Percentiles rank a stretch among this genome's conserved stretches.
phyloP scores from a whole-genome alignment of 139 green algal genomes.

The Raphidocelis subcapitata region DNA sequence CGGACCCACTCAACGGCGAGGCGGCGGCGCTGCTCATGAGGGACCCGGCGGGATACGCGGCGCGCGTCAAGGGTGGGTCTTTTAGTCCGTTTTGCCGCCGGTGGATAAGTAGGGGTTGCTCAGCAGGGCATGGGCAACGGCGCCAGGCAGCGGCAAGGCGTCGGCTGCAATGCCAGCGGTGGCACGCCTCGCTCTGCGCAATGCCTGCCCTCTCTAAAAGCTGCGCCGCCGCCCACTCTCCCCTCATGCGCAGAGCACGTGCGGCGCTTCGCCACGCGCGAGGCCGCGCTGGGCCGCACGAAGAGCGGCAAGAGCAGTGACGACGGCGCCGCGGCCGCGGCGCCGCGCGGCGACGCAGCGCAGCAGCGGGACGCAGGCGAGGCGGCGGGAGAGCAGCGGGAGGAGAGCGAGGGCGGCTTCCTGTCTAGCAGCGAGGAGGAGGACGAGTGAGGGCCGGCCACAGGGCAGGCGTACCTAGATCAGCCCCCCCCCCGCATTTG shows the following conservation, averaged over 20 bases:
- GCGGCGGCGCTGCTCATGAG: slow-evolving; percentile 96
- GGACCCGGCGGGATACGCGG: slow-evolving; percentile 87
- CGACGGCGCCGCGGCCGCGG: slow-evolving; percentile 17
- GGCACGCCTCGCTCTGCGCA: neutral
- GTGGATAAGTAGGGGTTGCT: neutral
- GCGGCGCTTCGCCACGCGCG: neutral
- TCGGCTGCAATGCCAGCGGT: neutral
- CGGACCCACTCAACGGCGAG: slow-evolving; percentile 97
- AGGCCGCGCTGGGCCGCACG: too few relatives aligned
- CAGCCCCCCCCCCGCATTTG: too few relatives aligned
- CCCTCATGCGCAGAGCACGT: neutral
- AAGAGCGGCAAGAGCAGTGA: neutral
- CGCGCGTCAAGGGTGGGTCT: slow-evolving; percentile 82
- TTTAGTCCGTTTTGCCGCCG: too few relatives aligned
- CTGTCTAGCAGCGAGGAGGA: slow-evolving; percentile 73
- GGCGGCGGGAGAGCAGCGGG: slow-evolving; percentile 17
- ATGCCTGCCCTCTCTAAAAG: neutral
- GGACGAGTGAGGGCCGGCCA: too few relatives aligned
- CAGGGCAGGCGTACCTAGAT: too few relatives aligned
- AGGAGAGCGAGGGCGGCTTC: slow-evolving; percentile 53
- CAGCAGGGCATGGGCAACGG: neutral
- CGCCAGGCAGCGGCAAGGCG: neutral
- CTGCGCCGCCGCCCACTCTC: neutral
- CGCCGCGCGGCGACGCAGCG: slow-evolving; percentile 42
- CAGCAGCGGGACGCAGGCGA: slow-evolving; percentile 32